Percentiles rank a stretch among this genome's conserved stretches.
phyloP scores from a whole-genome alignment of 139 green algal species.

The Monoraphidium neglectum region DNA sequence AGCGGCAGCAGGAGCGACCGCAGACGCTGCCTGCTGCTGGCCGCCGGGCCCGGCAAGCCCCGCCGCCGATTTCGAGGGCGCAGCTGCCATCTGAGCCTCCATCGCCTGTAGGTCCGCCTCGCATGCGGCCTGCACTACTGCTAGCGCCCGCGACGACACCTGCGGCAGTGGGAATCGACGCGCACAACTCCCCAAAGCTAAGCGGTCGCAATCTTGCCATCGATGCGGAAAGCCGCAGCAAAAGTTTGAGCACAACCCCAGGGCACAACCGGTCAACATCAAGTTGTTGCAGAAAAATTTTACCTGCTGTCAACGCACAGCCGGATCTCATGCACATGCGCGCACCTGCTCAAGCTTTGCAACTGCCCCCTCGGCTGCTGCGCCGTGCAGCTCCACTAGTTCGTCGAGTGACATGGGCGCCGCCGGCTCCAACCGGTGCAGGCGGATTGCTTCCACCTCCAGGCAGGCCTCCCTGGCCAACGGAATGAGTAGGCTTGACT shows the following conservation, averaged over 20 bases:
- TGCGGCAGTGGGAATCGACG: too few species aligned
- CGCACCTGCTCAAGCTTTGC: not conserved
- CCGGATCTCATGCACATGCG: slow-evolving; percentile 1
- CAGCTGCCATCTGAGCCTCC: not conserved
- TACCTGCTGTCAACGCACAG: slow-evolving; percentile 3
- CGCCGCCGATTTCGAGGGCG: not conserved
- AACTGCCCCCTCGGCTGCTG: not conserved
- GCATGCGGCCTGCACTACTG: too few species aligned
- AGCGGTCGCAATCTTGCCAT: not conserved
- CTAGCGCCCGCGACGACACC: too few species aligned
- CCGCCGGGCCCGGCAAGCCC: not conserved
- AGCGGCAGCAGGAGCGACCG: slow-evolving; percentile 3
- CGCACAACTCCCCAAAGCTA: not conserved
- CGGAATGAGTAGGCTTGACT: not conserved
- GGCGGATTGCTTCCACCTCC: slow-evolving; percentile 11
- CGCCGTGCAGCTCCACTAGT: not conserved
- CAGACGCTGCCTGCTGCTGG: slow-evolving; percentile 2
- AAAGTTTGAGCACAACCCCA: not conserved
- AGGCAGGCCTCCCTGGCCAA: slow-evolving; percentile 12
- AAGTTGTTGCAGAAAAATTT: not conserved
- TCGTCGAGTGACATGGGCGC: not conserved
- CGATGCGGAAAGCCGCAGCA: not conserved
- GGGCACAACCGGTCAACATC: not conserved
- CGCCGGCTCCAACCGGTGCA: not conserved
- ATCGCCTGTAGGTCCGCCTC: not conserved